Conservation (phyloP, 768 basidiomycete species). For the Boletus sp. region DNA sequence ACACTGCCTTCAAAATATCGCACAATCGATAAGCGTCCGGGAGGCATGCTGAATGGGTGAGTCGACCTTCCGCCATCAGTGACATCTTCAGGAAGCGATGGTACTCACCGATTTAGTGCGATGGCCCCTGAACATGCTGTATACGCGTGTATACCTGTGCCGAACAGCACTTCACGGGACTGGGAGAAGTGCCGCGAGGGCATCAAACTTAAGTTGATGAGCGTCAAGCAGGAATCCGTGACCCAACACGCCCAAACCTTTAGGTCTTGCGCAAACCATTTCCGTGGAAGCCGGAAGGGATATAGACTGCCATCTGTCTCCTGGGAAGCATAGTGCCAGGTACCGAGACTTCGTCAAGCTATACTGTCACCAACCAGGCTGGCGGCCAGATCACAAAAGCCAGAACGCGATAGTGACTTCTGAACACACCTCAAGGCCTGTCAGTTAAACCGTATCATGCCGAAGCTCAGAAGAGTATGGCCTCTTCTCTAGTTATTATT, state of each 20-base stretch:
- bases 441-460: not conserved
- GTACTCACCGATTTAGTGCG: not conserved
- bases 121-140: slow-evolving; percentile 17
- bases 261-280: slow-evolving; percentile 5
- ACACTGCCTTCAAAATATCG: slow-evolving; percentile 7
- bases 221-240: slow-evolving; percentile 10
- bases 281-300: slow-evolving; percentile 2
- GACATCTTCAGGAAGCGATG: slow-evolving; percentile 14
- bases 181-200: slow-evolving; percentile 6
- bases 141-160: slow-evolving; percentile 6
- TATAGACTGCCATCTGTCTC: slow-evolving; percentile 14
- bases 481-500: not conserved
- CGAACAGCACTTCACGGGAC: not conserved
- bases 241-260: slow-evolving; percentile 15
- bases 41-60: slow-evolving; percentile 18
- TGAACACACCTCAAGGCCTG: not conserved
- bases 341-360: not conserved
- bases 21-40: slow-evolving; percentile 12
- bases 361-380: not conserved
- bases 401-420: slow-evolving; percentile 2
- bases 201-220: slow-evolving; percentile 1
- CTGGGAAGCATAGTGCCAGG: slow-evolving; percentile 1
- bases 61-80: slow-evolving; percentile 5
- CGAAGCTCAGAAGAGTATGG: slow-evolving; percentile 15
- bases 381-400: not conserved